Evolutionary conservation across 23 red algal species (phyloP).

Genomic region (Gracilaria caudata): DNA sequence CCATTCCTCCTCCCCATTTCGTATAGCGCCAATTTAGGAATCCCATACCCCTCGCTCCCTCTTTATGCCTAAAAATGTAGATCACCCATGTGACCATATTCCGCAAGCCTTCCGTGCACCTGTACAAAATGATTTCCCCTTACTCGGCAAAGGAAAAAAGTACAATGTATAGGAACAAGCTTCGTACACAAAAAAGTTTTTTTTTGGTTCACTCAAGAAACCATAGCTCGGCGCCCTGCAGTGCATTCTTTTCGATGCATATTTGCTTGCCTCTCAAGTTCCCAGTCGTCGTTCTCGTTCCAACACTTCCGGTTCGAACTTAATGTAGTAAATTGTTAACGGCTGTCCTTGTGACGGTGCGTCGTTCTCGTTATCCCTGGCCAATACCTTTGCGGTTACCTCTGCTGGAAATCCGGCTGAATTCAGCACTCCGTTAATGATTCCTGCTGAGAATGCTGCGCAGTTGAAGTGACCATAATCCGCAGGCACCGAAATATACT

Average conservation of each 20-base stretch:
- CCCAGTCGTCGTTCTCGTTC: conserved; percentile 70
- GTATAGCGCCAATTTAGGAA: conserved; percentile 8
- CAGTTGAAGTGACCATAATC: conserved; percentile 95
- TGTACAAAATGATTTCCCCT: background rate
- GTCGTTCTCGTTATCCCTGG: conserved; percentile 30
- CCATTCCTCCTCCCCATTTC: background rate
- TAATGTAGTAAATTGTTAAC: conserved; percentile 86
- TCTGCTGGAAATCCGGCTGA: conserved; percentile 78
- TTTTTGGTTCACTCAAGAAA: background rate
- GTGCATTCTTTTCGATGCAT: background rate
- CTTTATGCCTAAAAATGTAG: conserved; percentile 23
- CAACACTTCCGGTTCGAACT: conserved; percentile 68
- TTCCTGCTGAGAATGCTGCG: conserved; percentile 86
- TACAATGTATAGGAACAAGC: background rate
- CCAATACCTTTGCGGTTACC: conserved; percentile 66
- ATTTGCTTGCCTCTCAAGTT: background rate
- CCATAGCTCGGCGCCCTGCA: background rate
- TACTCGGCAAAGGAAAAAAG: background rate
- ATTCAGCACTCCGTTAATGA: conserved; percentile 81
- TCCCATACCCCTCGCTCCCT: background rate
- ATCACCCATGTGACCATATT: conserved; percentile 19
- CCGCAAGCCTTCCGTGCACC: background rate
- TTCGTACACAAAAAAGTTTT: background rate
- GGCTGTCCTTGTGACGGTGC: conserved; percentile 36
- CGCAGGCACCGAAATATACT: conserved; percentile 84